phyloP scores from a whole-genome alignment of 2,329 filamentous ascomycete genomes.

The Xylariaceae sp. region DNA sequence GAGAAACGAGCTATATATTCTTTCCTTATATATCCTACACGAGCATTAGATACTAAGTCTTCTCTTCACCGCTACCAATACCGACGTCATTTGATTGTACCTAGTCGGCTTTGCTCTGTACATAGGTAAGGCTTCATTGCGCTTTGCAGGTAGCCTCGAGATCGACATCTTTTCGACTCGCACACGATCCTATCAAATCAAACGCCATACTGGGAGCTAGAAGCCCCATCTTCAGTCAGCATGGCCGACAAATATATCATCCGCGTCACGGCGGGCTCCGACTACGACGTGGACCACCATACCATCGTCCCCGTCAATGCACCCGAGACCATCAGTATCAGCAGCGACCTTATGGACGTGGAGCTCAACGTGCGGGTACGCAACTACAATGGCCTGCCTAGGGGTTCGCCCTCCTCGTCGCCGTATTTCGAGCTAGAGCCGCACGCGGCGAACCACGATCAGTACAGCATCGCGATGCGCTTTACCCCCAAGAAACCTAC shows the following conservation, averaged over 20 bases:
- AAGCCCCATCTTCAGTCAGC: too few species aligned
- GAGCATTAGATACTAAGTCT: too few species aligned
- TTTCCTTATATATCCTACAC: too few species aligned
- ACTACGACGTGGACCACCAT: slow-evolving; percentile 71
- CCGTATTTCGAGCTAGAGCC: slow-evolving; percentile 71
- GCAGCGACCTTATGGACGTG: slow-evolving; percentile 58
- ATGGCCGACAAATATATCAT: slow-evolving; percentile 75
- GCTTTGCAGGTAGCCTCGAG: too few species aligned
- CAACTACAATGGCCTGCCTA: slow-evolving; percentile 65
- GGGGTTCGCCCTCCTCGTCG: slow-evolving; percentile 62
- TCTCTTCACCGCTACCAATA: too few species aligned
- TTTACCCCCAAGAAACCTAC: slow-evolving; percentile 62
- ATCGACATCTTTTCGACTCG: too few species aligned
- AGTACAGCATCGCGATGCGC: slow-evolving; percentile 78
- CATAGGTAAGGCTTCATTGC: too few species aligned
- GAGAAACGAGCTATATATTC: too few species aligned
- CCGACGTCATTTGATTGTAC: too few species aligned
- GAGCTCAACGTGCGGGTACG: slow-evolving; percentile 72
- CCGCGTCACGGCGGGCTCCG: slow-evolving; percentile 73
- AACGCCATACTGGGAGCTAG: too few species aligned
- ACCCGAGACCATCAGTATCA: slow-evolving; percentile 56
- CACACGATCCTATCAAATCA: too few species aligned
- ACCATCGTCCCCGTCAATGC: slow-evolving; percentile 72
- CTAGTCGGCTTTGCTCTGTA: too few species aligned
- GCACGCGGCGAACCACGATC: slow-evolving; percentile 65